Percentiles rank a stretch among this genome's conserved stretches.
phyloP scores from a whole-genome alignment of 164 flowering plant species.

The Chimonanthus salicifolius region DNA sequence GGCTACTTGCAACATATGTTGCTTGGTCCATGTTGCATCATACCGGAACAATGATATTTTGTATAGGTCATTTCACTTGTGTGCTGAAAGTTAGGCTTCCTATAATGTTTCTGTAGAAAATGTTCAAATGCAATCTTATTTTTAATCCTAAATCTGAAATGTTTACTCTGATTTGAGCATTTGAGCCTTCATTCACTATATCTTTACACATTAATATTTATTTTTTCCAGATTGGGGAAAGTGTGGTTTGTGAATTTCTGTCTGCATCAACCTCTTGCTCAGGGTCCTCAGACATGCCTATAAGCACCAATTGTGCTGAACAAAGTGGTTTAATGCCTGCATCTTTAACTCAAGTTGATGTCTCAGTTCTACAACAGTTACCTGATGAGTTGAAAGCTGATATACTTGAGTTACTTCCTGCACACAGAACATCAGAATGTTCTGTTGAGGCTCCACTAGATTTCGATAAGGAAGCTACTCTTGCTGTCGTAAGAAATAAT shows the following conservation, averaged over 20 bases:
- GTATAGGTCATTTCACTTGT: background rate
- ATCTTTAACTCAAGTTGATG: constrained; percentile 82
- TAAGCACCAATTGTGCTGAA: constrained; percentile 9
- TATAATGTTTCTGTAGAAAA: background rate
- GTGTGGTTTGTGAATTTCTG: constrained; percentile 12
- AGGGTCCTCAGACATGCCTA: constrained; percentile 10
- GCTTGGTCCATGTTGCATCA: no score
- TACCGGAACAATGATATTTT: background rate
- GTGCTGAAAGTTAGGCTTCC: background rate
- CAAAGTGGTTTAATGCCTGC: constrained; percentile 57
- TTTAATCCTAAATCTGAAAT: background rate
- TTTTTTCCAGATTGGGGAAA: constrained; percentile 19
- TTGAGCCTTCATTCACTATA: background rate
- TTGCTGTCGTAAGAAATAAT: constrained; percentile 10
- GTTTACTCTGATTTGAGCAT: background rate
- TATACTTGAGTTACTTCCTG: constrained; percentile 62
- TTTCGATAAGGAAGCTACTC: constrained; percentile 9
- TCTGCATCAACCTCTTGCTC: constrained; percentile 15
- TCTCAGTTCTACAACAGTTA: constrained; percentile 56
- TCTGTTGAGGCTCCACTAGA: constrained; percentile 18
- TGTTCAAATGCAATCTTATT: constrained; percentile 1
- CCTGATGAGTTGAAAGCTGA: constrained; percentile 71
- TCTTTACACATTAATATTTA: background rate
- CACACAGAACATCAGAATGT: constrained; percentile 43
- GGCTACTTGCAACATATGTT: no score